These are phyloP conservation scores for Fusarium pseudograminearum DNA, from an alignment of 2,329 filamentous ascomycete genomes.

Conservation along the genomic window DNA sequence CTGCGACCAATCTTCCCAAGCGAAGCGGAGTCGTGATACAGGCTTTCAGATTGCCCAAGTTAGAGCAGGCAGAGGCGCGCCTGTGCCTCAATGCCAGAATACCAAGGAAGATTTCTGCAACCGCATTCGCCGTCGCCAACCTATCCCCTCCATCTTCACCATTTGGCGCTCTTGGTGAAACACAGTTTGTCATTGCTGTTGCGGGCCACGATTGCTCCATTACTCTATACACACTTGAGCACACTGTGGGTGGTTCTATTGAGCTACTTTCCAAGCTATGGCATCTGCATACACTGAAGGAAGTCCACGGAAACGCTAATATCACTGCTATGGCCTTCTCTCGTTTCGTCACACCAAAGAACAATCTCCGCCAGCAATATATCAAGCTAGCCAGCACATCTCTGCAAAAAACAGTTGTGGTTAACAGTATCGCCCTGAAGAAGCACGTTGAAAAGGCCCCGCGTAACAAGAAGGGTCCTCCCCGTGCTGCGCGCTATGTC, in stretches of 20 bases:
- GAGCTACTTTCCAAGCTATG: constrained; percentile 65
- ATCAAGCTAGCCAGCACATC: constrained; percentile 85
- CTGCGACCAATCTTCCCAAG: constrained; percentile 69
- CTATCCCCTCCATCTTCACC: constrained; percentile 68
- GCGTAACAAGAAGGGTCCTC: constrained; percentile 53
- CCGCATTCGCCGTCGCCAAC: constrained; percentile 80
- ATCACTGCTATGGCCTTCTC: constrained; percentile 72
- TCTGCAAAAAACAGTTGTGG: constrained; percentile 81
- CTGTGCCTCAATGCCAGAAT: constrained; percentile 68
- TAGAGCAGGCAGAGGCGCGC: constrained; percentile 56
- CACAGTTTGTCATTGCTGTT: constrained; percentile 84
- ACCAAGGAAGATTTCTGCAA: constrained; percentile 76
- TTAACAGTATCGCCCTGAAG: constrained; percentile 81
- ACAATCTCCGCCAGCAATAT: constrained; percentile 52
- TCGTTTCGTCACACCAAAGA: constrained; percentile 66
- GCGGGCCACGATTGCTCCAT: constrained; percentile 85
- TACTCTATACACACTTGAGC: constrained; percentile 81
- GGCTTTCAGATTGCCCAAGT: constrained; percentile 65
- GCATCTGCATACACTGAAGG: constrained; percentile 64
- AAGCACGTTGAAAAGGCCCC: constrained; percentile 55
- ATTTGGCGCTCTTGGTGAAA: constrained; percentile 66
- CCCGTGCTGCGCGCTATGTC: constrained; percentile 74
- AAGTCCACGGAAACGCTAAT: constrained; percentile 65
- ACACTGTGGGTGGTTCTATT: constrained; percentile 61
- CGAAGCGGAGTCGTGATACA: constrained; percentile 68